These are phyloP conservation scores for Kodamaea neixiangensis DNA, from an alignment of 805 yeast genomes.

Conservation along the genomic window DNA sequence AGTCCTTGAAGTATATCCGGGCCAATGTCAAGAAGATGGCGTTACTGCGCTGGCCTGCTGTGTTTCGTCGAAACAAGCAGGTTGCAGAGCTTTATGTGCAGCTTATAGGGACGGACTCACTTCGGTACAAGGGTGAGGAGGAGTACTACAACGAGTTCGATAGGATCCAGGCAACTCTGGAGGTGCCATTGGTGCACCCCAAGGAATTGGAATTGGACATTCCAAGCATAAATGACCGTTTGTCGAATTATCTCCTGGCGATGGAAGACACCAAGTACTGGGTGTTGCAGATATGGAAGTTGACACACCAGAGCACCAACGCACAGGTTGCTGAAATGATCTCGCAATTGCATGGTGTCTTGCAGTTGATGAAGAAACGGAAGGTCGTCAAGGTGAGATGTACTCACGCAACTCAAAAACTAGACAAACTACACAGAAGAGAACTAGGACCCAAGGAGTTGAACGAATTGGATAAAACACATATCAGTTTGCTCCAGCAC, in stretches of 20 bases:
- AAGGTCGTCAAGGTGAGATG: constrained; percentile 17
- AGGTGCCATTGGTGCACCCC: constrained; percentile 37
- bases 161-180: constrained; percentile 27
- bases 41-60: constrained; percentile 26
- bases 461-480: constrained; percentile 8
- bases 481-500: constrained; percentile 2
- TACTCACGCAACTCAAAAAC: constrained; percentile 21
- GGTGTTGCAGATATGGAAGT: constrained; percentile 24
- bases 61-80: constrained; percentile 35
- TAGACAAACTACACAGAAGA: constrained; percentile 40
- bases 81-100: constrained; percentile 31
- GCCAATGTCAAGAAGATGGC: constrained; percentile 27
- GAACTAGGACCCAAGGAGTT: constrained; percentile 11
- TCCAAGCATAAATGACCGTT: constrained; percentile 27
- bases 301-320: constrained; percentile 29
- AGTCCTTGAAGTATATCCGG: constrained; percentile 44
- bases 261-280: constrained; percentile 18
- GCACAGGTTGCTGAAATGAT: constrained; percentile 42
- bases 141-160: constrained; percentile 34
- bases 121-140: constrained; percentile 37
- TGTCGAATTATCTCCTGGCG: constrained; percentile 25
- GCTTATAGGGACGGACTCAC: constrained; percentile 36
- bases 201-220: constrained; percentile 31
- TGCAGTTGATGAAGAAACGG: constrained; percentile 46
- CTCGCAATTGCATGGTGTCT: constrained; percentile 33